phyloP scores from a whole-genome alignment of 1,284 basidiomycete genomes.

The Marasmius fiardii region DNA sequence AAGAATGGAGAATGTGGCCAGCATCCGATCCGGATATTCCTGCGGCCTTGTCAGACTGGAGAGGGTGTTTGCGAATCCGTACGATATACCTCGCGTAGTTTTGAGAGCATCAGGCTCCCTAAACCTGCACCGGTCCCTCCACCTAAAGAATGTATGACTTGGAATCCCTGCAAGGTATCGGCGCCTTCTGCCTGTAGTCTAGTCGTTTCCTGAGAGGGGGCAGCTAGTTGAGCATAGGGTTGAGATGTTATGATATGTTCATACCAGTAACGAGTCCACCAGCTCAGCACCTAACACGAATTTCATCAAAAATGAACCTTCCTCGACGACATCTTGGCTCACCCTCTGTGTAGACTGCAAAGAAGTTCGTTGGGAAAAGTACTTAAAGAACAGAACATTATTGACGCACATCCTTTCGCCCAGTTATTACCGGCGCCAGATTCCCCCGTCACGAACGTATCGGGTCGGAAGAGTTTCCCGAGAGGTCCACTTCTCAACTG shows the following conservation, averaged over 20 bases:
- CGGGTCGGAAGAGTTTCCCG: constrained; percentile 82
- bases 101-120: constrained; percentile 79
- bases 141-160: constrained; percentile 89
- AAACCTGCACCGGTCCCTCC: constrained; percentile 91
- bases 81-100: constrained; percentile 71
- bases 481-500: constrained; percentile 68
- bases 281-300: constrained; percentile 76
- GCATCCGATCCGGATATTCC: constrained; percentile 93
- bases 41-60: constrained; percentile 23
- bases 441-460: constrained; percentile 77
- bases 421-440: constrained; percentile 91
- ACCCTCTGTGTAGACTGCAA: constrained; percentile 85
- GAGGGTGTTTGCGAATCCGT: background rate
- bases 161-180: constrained; percentile 92
- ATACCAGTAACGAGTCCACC: constrained; percentile 79
- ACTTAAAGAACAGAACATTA: background rate
- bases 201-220: constrained; percentile 54
- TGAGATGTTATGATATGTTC: background rate
- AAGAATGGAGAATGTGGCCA: constrained; percentile 89
- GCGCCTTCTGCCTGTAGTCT: constrained; percentile 77
- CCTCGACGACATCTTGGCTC: constrained; percentile 8
- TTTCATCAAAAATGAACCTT: constrained; percentile 1
- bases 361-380: constrained; percentile 10
- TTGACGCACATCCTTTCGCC: constrained; percentile 81
- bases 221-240: background rate